Evolutionary conservation across 2,329 filamentous ascomycete species (phyloP).

Genomic region (Diaporthe longicolla): DNA sequence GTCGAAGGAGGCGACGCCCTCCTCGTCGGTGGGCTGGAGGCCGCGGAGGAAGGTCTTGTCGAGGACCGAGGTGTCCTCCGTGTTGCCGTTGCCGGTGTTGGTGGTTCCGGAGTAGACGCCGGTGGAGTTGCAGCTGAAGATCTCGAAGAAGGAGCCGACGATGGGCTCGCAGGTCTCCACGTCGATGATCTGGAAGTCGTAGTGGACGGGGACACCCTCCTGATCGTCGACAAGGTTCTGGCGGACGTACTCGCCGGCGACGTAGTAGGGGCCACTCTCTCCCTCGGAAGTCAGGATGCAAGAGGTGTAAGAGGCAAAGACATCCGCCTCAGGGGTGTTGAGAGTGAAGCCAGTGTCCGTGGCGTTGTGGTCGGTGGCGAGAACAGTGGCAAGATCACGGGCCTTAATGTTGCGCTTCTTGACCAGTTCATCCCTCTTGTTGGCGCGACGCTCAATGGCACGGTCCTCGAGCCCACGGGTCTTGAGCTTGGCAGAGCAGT

Average conservation of each 20-base stretch:
- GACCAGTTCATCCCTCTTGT: slow-evolving; percentile 52
- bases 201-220: slow-evolving; percentile 61
- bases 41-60: slow-evolving; percentile 59
- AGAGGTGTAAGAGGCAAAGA: slow-evolving; percentile 56
- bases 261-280: slow-evolving; percentile 65
- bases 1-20: slow-evolving; percentile 58
- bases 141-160: slow-evolving; percentile 63
- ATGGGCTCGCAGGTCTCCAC: slow-evolving; percentile 67
- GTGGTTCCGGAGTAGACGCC: slow-evolving; percentile 55
- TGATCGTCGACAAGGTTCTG: slow-evolving; percentile 62
- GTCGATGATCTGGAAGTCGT: slow-evolving; percentile 69
- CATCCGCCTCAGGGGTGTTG: slow-evolving; percentile 47
- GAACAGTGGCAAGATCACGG: slow-evolving; percentile 51
- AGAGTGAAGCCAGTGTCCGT: slow-evolving; percentile 51
- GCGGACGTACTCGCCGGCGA: slow-evolving; percentile 65
- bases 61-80: slow-evolving; percentile 56
- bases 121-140: slow-evolving; percentile 64
- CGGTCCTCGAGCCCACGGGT: slow-evolving; percentile 54
- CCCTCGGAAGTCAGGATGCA: slow-evolving; percentile 63
- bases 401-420: slow-evolving; percentile 49
- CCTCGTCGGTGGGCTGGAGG: slow-evolving; percentile 55
- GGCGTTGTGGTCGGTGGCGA: slow-evolving; percentile 54
- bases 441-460: slow-evolving; percentile 55
- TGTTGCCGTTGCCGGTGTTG: slow-evolving; percentile 54
- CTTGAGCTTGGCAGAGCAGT: slow-evolving; percentile 57